Percentiles rank a stretch among this genome's conserved stretches.
Evolutionary conservation across 805 yeast genomes (phyloP).

Genomic region (Candida morakotiae): DNA sequence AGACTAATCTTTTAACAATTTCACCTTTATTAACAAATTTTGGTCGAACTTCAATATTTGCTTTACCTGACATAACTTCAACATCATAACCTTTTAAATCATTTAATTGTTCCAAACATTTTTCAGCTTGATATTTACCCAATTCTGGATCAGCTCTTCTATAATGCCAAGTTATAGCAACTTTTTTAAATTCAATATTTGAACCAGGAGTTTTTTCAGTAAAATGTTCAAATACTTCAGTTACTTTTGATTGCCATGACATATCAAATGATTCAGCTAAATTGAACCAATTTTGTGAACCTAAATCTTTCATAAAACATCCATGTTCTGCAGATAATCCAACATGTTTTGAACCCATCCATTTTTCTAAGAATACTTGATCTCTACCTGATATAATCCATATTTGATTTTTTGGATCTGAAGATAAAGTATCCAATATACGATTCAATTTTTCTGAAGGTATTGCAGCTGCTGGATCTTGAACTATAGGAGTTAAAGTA

Average conservation of each 20-base stretch:
- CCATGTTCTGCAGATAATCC: slow-evolving; percentile 98
- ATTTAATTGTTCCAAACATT: slow-evolving; percentile 56
- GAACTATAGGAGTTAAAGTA: slow-evolving; percentile 92
- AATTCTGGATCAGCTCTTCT: slow-evolving; percentile 91
- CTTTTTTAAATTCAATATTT: slow-evolving; percentile 79
- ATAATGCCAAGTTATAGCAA: slow-evolving; percentile 97
- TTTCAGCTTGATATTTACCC: slow-evolving; percentile 81
- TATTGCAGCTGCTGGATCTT: slow-evolving; percentile 97
- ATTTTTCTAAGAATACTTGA: slow-evolving; percentile 79
- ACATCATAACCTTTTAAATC: slow-evolving; percentile 64
- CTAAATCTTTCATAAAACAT: slow-evolving; percentile 81
- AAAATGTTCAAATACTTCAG: slow-evolving; percentile 64
- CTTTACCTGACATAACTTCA: slow-evolving; percentile 96
- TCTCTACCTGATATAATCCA: slow-evolving; percentile 98
- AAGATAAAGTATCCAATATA: slow-evolving; percentile 55
- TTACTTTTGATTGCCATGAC: slow-evolving; percentile 91
- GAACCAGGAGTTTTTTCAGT: slow-evolving; percentile 92
- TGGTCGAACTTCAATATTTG: slow-evolving; percentile 96
- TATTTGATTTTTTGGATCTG: slow-evolving; percentile 78
- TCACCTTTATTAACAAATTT: slow-evolving; percentile 94
- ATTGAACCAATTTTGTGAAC: slow-evolving; percentile 70
- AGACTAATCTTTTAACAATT: slow-evolving; percentile 76
- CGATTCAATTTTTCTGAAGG: slow-evolving; percentile 72
- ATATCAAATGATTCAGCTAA: slow-evolving; percentile 79
- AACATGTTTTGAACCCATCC: slow-evolving; percentile 72